Conservation (phyloP, 139 green algal species). For the Picochlorum sp. region DNA sequence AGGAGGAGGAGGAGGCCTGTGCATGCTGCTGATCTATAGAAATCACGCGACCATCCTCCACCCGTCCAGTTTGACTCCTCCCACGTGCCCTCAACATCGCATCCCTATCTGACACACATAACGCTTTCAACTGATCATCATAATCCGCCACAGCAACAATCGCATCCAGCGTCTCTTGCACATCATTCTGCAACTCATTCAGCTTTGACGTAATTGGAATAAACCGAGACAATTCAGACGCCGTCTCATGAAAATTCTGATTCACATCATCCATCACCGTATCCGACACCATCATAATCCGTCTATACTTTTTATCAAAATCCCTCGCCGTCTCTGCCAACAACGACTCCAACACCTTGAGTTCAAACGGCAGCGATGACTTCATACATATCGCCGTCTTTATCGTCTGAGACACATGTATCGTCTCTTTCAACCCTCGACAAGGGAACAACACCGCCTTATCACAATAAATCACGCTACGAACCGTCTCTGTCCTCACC, state of each 20-base stretch:
- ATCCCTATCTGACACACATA: slow-evolving; percentile 33
- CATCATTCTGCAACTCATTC: slow-evolving; percentile 43
- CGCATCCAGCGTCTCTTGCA: slow-evolving; percentile 37
- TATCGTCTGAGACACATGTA: slow-evolving; percentile 29
- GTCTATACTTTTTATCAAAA: slow-evolving; percentile 28
- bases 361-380: slow-evolving; percentile 35
- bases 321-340: slow-evolving; percentile 32
- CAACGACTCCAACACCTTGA: slow-evolving; percentile 44
- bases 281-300: slow-evolving; percentile 37
- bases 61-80: neutral
- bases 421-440: slow-evolving; percentile 27
- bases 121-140: slow-evolving; percentile 19
- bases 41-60: neutral
- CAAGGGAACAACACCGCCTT: slow-evolving; percentile 35
- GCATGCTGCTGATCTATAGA: neutral
- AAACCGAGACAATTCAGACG: slow-evolving; percentile 37
- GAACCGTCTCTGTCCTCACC: slow-evolving; percentile 30
- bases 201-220: slow-evolving; percentile 45
- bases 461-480: slow-evolving; percentile 34
- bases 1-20: too few species aligned
- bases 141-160: slow-evolving; percentile 31
- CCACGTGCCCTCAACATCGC: neutral
- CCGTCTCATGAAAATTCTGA: slow-evolving; percentile 14
- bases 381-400: slow-evolving; percentile 18
- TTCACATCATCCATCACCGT: slow-evolving; percentile 38